Evolutionary conservation across 371 early-diverging fungal species (phyloP), one percentile per base, ranked within the genome.

Genomic region (Mortierella sp.): DNA sequence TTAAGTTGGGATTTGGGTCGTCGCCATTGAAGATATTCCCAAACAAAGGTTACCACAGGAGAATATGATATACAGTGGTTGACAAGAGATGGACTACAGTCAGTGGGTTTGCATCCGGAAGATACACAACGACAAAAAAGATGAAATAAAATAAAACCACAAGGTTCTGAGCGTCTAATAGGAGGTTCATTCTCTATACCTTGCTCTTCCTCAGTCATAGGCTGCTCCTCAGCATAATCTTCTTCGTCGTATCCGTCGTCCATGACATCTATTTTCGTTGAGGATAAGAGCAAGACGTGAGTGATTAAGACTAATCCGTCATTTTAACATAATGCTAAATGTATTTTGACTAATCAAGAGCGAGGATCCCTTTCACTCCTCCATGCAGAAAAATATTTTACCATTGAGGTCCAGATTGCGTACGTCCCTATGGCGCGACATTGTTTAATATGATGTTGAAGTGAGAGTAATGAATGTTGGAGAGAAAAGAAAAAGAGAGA

Each of bases 401-500:
- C 93, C 93, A 55, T 91, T 89, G 37, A 91, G 77, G 66, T 90
- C 90, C 37, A 94, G 63, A 72, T 92, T 93, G 71, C 93, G 85
- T 56, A 94, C 85, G 61, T 84, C 87, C 74, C 94, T 86, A 70
- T 94, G 94, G 64, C 94, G 86, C 28, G 93, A 92, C 94, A 94
- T 93, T 60, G 32, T 45, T 32, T 3, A 0, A 49, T 53, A 55
- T 47, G 51, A 23, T 37, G 22, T 23, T 34, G 26, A 6, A 26
- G 43, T 1, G 15, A 26, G 15, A 31, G 56, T 8, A 26, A 26
- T 55, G 28, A 15, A 55, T 28, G 56, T 51, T 51, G 22, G 35
- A 40, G 34, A 47, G 28, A 8, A 42, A 34, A 34, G 43, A 19
- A 51, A 51, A 23, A 60, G 61, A 54, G 49, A 61, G 54, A 45